Percentiles rank a stretch among this genome's conserved stretches.
These are phyloP conservation scores for Alloteropsis semialata DNA, from an alignment of 176 grass and related monocot species.

Conservation along the genomic window DNA sequence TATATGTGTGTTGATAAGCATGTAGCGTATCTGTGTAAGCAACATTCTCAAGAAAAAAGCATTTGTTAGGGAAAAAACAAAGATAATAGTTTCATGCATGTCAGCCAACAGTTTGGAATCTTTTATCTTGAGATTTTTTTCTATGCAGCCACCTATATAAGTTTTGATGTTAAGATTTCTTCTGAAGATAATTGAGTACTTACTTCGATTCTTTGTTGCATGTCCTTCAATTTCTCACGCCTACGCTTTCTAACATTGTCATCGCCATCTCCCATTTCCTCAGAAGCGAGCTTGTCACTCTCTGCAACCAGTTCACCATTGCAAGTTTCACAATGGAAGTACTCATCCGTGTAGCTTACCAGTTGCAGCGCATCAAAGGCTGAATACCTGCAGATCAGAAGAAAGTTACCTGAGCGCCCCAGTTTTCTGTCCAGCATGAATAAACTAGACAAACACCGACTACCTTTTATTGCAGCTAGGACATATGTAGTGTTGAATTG, in stretches of 20 bases:
- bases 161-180: background rate
- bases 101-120: background rate
- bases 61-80: background rate
- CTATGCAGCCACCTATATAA: background rate
- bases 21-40: background rate
- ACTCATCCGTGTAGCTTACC: slow-evolving; percentile 73
- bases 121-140: background rate
- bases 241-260: slow-evolving; percentile 73
- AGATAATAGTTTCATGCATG: slow-evolving; percentile 2
- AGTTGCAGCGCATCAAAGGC: slow-evolving; percentile 93
- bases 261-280: slow-evolving; percentile 98
- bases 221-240: slow-evolving; percentile 89
- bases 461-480: slow-evolving; percentile 91
- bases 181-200: slow-evolving; percentile 19
- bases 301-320: slow-evolving; percentile 89
- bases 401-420: background rate
- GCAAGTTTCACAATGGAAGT: slow-evolving; percentile 97
- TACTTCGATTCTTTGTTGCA: slow-evolving; percentile 91
- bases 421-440: slow-evolving; percentile 1
- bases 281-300: slow-evolving; percentile 98
- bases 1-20: background rate
- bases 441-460: slow-evolving; percentile 12
- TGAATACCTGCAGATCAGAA: slow-evolving; percentile 68
- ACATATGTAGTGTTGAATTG: slow-evolving; percentile 91
- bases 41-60: slow-evolving; percentile 8